Conservation (phyloP, 1,139 yeast genomes). For the Candida buenavistaensis region DNA sequence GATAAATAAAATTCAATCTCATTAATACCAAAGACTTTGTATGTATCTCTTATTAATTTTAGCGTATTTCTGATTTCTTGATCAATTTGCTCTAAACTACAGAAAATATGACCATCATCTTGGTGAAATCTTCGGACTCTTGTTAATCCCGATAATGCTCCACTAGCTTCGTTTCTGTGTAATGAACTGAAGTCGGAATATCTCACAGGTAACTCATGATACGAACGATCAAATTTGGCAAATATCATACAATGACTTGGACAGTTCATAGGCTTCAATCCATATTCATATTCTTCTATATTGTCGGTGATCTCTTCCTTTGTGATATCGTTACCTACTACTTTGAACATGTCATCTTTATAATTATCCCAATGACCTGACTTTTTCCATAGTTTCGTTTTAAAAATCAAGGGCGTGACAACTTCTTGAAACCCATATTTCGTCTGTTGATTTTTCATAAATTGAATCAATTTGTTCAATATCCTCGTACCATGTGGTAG, state of each 20-base stretch:
- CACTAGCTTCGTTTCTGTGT: constrained; percentile 94
- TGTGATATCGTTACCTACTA: constrained; percentile 48
- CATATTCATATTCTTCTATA: constrained; percentile 53
- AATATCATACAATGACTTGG: constrained; percentile 96
- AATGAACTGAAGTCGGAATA: constrained; percentile 90
- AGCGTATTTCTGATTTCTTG: constrained; percentile 75
- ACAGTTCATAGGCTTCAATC: constrained; percentile 97
- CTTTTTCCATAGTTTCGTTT: constrained; percentile 80
- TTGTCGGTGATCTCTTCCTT: constrained; percentile 28
- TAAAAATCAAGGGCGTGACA: constrained; percentile 87
- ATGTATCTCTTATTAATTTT: constrained; percentile 73
- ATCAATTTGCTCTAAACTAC: constrained; percentile 79
- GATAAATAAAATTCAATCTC: constrained; percentile 74
- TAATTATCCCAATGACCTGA: constrained; percentile 98
- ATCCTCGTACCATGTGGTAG: constrained; percentile 89
- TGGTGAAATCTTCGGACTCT: constrained; percentile 97
- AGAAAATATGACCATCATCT: constrained; percentile 97
- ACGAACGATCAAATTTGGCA: constrained; percentile 79
- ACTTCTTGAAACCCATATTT: constrained; percentile 90
- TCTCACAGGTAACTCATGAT: constrained; percentile 86
- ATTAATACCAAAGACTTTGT: constrained; percentile 71
- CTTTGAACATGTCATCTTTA: constrained; percentile 91
- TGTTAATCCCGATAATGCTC: constrained; percentile 91
- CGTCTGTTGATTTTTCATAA: constrained; percentile 83
- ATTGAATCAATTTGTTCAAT: constrained; percentile 72